Conservation (phyloP, 2,329 filamentous ascomycete genomes). For the Phyllosticta citrichinensis region DNA sequence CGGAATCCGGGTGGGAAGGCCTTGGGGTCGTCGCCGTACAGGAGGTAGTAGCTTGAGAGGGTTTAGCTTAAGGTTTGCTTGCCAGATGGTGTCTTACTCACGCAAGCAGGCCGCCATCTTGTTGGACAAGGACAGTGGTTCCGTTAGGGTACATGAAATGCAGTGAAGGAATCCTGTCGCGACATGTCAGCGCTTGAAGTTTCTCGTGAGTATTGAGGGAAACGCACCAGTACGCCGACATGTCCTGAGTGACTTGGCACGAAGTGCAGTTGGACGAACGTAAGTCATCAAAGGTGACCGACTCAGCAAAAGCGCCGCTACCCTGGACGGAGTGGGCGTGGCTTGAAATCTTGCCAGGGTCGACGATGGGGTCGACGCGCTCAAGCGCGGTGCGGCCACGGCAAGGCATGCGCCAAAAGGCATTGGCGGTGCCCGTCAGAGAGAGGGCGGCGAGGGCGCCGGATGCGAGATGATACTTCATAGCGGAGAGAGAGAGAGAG, state of each 20-base stretch:
- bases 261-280: conserved; percentile 58
- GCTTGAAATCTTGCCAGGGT: conserved; percentile 42
- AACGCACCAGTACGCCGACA: conserved; percentile 59
- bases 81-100: conserved; percentile 1
- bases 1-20: conserved; percentile 63
- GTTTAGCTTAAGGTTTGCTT: conserved; percentile 33
- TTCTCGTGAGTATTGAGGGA: neutral
- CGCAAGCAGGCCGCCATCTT: conserved; percentile 36
- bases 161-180: conserved; percentile 47
- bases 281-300: conserved; percentile 52
- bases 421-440: conserved; percentile 40
- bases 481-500: neutral
- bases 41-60: conserved; percentile 60
- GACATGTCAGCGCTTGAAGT: neutral
- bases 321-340: conserved; percentile 61
- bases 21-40: conserved; percentile 58
- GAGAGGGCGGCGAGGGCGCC: conserved; percentile 16
- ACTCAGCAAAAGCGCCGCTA: conserved; percentile 55
- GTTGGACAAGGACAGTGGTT: conserved; percentile 55
- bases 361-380: conserved; percentile 58
- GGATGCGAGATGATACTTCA: neutral
- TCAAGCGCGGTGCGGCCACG: conserved; percentile 50
- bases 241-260: conserved; percentile 55
- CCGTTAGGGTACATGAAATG: conserved; percentile 58
- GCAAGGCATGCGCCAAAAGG: conserved; percentile 62